phyloP scores from a whole-genome alignment of 139 green algal species.

The Marvania coccoides region DNA sequence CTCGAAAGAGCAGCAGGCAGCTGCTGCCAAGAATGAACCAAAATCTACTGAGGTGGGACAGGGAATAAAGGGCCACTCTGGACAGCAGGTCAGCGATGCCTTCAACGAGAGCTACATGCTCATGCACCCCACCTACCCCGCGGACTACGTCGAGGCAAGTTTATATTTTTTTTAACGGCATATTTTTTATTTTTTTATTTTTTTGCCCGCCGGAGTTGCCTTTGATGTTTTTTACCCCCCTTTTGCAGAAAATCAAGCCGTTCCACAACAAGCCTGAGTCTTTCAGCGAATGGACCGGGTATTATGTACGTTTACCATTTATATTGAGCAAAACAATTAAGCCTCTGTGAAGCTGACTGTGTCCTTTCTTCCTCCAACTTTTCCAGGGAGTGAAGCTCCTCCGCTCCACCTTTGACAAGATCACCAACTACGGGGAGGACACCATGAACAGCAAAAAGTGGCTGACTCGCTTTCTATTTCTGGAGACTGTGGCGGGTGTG shows the following conservation, averaged over 20 bases:
- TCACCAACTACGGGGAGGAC: conserved; percentile 52
- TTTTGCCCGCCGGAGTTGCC: too few relatives aligned
- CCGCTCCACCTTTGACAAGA: conserved; percentile 56
- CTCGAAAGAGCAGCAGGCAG: too few relatives aligned
- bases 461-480: conserved; percentile 77
- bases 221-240: too few relatives aligned
- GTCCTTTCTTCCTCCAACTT: background rate
- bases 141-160: conserved; percentile 40
- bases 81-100: background rate
- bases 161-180: too few relatives aligned
- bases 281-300: conserved; percentile 2
- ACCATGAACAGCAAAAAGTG: conserved; percentile 65
- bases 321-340: too few relatives aligned
- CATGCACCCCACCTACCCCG: conserved; percentile 51
- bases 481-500: conserved; percentile 89
- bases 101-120: conserved; percentile 14
- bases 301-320: too few relatives aligned
- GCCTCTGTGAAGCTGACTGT: background rate
- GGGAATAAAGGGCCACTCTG: too few relatives aligned
- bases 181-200: too few relatives aligned
- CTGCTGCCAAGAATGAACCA: too few relatives aligned
- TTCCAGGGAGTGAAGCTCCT: conserved; percentile 19
- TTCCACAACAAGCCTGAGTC: background rate
- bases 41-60: too few relatives aligned
- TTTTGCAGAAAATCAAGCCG: conserved; percentile 1